Evolutionary conservation across 1,139 yeast genomes (phyloP).

Genomic region (Debaryomyces udenii): DNA sequence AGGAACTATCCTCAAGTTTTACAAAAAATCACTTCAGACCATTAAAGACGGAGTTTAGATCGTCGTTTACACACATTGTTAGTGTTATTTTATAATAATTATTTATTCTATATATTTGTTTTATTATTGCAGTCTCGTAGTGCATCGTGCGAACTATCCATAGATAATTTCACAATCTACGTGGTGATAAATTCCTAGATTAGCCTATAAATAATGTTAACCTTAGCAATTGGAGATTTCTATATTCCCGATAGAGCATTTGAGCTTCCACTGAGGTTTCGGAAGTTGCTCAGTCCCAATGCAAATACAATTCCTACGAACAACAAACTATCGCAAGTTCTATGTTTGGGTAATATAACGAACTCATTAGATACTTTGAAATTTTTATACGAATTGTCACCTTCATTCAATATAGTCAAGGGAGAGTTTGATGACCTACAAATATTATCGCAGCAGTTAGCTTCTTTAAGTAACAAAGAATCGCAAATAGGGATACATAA

Average conservation of each 20-base stretch:
- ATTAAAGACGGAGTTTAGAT: constrained; percentile 25
- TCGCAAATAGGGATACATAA: constrained; percentile 60
- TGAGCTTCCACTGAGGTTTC: constrained; percentile 61
- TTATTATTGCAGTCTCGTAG: not conserved
- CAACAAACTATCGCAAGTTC: constrained; percentile 80
- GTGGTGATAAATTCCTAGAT: not conserved
- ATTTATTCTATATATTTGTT: constrained; percentile 1
- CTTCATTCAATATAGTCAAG: constrained; percentile 73
- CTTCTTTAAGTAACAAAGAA: constrained; percentile 37
- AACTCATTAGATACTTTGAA: constrained; percentile 63
- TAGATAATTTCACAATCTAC: too few relatives aligned
- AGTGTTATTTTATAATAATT: constrained; percentile 2
- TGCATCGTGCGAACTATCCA: constrained; percentile 7
- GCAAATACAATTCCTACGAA: constrained; percentile 37
- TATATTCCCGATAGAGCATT: constrained; percentile 86
- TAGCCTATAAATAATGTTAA: constrained; percentile 54
- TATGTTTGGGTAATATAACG: constrained; percentile 86
- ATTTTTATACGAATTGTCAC: constrained; percentile 67
- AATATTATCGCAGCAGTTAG: constrained; percentile 38
- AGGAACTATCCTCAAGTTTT: constrained; percentile 76
- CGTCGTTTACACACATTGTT: not conserved
- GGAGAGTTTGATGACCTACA: constrained; percentile 67
- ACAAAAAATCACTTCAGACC: constrained; percentile 49
- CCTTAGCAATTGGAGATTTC: constrained; percentile 88
- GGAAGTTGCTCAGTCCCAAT: constrained; percentile 64